Percentiles rank a stretch among this genome's conserved stretches.
Conservation (phyloP, 768 basidiomycete species). For the Macrolepiota fuliginosa region DNA sequence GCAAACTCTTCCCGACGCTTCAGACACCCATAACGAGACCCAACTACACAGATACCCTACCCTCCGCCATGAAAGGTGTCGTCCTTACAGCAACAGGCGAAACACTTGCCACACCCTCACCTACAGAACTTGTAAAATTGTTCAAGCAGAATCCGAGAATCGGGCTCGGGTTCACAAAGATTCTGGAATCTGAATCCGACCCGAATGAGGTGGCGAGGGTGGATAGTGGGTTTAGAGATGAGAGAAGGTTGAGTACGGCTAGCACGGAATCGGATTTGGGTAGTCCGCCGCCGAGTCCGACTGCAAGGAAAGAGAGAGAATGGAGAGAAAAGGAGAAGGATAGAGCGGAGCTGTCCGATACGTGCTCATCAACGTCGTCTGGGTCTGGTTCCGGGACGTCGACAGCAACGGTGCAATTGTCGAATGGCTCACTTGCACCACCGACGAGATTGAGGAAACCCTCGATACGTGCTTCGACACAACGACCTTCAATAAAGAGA, state of each 20-base stretch:
- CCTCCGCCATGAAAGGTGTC: slow-evolving; percentile 74
- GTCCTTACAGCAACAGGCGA: slow-evolving; percentile 79
- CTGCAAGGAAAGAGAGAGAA: slow-evolving; percentile 41
- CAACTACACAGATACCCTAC: slow-evolving; percentile 30
- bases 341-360: slow-evolving; percentile 8
- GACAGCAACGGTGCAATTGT: slow-evolving; percentile 2
- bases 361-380: slow-evolving; percentile 15
- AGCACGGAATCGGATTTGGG: slow-evolving; percentile 26
- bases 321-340: slow-evolving; percentile 22
- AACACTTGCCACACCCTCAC: slow-evolving; percentile 66
- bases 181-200: slow-evolving; percentile 65
- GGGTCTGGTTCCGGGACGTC: slow-evolving; percentile 7
- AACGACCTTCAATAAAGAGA: slow-evolving; percentile 24
- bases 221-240: neutral
- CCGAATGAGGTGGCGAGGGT: slow-evolving; percentile 27
- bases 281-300: slow-evolving; percentile 47
- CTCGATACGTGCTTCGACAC: slow-evolving; percentile 47
- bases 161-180: slow-evolving; percentile 73
- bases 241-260: slow-evolving; percentile 20
- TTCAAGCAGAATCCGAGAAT: slow-evolving; percentile 70
- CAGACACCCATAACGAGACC: slow-evolving; percentile 54
- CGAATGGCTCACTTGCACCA: neutral
- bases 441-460: slow-evolving; percentile 12
- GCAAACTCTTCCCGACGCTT: slow-evolving; percentile 30
- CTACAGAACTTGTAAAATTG: slow-evolving; percentile 60